Conservation (phyloP, 2,329 filamentous ascomycete species). For the Ascocoryne sarcoides region DNA sequence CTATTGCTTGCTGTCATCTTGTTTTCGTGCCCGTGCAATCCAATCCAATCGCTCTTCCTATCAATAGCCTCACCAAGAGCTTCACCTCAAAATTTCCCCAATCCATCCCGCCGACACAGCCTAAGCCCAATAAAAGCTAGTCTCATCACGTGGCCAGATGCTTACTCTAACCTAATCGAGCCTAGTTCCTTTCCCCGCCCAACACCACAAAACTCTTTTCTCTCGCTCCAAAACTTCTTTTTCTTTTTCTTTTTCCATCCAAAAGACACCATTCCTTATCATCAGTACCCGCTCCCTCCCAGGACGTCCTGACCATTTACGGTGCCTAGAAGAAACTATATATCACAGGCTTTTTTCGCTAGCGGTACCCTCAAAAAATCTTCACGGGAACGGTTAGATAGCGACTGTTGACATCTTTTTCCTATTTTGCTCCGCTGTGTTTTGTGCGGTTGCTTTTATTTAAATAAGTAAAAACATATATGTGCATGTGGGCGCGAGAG, state of each 20-base stretch:
- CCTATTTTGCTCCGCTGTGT: too few relatives aligned
- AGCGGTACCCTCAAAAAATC: constrained; percentile 75
- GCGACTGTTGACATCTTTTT: constrained; percentile 80
- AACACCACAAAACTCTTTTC: constrained; percentile 11
- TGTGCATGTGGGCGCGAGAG: too few relatives aligned
- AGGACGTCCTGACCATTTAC: constrained; percentile 86
- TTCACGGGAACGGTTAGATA: constrained; percentile 93
- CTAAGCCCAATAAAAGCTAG: too few relatives aligned
- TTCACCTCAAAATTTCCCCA: constrained; percentile 6
- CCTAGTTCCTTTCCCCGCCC: neutral
- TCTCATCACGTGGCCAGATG: too few relatives aligned
- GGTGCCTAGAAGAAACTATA: constrained; percentile 68
- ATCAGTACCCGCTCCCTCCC: constrained; percentile 65
- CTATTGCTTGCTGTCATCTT: constrained; percentile 49
- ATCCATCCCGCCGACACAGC: constrained; percentile 15
- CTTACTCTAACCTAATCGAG: constrained; percentile 6
- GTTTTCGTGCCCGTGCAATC: constrained; percentile 1
- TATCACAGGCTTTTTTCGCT: constrained; percentile 93
- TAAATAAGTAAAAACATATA: too few relatives aligned
- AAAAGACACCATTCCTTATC: constrained; percentile 88
- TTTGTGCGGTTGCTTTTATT: neutral
- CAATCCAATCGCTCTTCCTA: neutral
- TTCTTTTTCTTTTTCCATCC: constrained; percentile 32
- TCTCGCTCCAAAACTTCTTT: constrained; percentile 21
- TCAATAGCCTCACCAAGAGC: neutral